Percentiles rank a stretch among this genome's conserved stretches.
These are phyloP conservation scores for Komagataella pseudopastoris DNA, from an alignment of 805 yeast genomes.

Conservation along the genomic window DNA sequence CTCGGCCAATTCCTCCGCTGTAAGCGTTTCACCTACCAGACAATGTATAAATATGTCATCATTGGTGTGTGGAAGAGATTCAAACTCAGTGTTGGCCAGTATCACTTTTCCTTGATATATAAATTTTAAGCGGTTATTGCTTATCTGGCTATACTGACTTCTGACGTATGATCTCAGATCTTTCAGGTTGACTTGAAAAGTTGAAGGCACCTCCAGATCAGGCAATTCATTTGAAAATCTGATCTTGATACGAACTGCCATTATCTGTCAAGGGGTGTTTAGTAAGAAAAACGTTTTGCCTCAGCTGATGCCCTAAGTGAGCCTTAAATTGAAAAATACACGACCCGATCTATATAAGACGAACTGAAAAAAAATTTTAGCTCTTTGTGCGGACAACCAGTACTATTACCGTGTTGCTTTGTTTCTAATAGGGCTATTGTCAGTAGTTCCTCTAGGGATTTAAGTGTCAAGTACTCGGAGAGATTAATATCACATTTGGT, in stretches of 20 bases:
- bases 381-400: constrained; percentile 64
- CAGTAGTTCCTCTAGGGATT: constrained; percentile 17
- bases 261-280: not conserved
- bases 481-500: constrained; percentile 34
- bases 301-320: not conserved
- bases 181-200: constrained; percentile 20
- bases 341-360: not conserved
- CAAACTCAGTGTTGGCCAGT: constrained; percentile 40
- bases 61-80: constrained; percentile 6
- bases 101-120: constrained; percentile 60
- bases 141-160: constrained; percentile 12
- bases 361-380: constrained; percentile 6
- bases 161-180: constrained; percentile 31
- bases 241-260: constrained; percentile 13
- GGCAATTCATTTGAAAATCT: constrained; percentile 32
- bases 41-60: constrained; percentile 55
- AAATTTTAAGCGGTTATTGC: constrained; percentile 41
- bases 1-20: constrained; percentile 37
- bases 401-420: constrained; percentile 67
- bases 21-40: constrained; percentile 55
- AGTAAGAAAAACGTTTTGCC: not conserved
- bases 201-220: constrained; percentile 25
- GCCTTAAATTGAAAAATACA: not conserved
- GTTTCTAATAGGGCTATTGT: constrained; percentile 12
- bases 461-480: constrained; percentile 67